Conservation (phyloP, 768 basidiomycete species). For the Lactarius akahatsu region DNA sequence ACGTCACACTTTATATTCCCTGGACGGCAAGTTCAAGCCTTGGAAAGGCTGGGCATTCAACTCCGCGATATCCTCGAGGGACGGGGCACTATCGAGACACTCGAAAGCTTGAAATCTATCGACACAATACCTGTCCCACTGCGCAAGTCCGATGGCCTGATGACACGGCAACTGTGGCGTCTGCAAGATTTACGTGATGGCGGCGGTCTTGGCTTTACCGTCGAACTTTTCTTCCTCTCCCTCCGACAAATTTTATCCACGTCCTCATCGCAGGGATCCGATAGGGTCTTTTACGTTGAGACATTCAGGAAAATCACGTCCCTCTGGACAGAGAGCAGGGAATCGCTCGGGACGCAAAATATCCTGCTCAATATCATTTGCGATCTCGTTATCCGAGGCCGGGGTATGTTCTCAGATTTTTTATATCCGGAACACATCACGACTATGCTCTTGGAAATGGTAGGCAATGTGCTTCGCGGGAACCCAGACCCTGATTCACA, state of each 20-base stretch:
- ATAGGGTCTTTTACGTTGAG: not conserved
- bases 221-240: slow-evolving; percentile 19
- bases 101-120: slow-evolving; percentile 1
- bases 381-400: slow-evolving; percentile 9
- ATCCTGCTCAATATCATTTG: slow-evolving; percentile 11
- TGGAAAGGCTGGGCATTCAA: not conserved
- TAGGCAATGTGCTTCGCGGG: not conserved
- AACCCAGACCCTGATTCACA: no score
- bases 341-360: slow-evolving; percentile 4
- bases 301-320: slow-evolving; percentile 5
- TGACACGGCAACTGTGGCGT: slow-evolving; percentile 17
- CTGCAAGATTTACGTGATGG: slow-evolving; percentile 15
- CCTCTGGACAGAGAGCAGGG: not conserved
- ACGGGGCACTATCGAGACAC: not conserved
- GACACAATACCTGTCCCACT: not conserved
- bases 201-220: not conserved
- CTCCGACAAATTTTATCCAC: not conserved
- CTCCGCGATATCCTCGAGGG: slow-evolving; percentile 3
- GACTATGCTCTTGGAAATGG: not conserved
- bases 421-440: not conserved
- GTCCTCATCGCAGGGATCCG: not conserved
- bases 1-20: no score
- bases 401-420: slow-evolving; percentile 10
- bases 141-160: not conserved
- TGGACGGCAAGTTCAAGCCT: not conserved